These are phyloP conservation scores for Clonostachys solani DNA, from an alignment of 2,329 filamentous ascomycete genomes.

Conservation along the genomic window DNA sequence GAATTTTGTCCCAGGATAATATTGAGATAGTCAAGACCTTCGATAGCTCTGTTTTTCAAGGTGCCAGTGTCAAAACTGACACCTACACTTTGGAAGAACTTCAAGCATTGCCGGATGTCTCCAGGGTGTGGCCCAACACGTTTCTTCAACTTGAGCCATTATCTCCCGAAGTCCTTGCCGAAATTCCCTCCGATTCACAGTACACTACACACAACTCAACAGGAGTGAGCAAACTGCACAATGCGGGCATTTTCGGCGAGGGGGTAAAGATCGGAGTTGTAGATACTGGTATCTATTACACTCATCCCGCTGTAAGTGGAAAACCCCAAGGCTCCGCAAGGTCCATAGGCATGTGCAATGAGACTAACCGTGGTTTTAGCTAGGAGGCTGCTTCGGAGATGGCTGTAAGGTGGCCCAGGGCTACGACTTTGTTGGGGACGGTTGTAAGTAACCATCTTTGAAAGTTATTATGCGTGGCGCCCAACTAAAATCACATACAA, in stretches of 20 bases:
- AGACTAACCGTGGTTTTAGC: conserved; percentile 31
- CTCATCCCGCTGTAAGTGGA: conserved; percentile 7
- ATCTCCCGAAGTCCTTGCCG: background rate
- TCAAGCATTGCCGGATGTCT: conserved; percentile 8
- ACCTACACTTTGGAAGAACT: conserved; percentile 9
- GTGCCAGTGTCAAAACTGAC: conserved; percentile 10
- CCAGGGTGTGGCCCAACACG: conserved; percentile 12
- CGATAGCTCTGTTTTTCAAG: conserved; percentile 9
- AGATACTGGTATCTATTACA: conserved; percentile 16
- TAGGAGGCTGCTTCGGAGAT: conserved; percentile 14
- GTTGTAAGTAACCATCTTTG: conserved; percentile 1
- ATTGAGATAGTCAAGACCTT: background rate
- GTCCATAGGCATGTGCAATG: background rate
- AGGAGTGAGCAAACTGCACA: conserved; percentile 14
- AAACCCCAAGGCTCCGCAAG: background rate
- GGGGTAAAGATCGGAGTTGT: conserved; percentile 16
- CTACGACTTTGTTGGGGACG: conserved; percentile 14
- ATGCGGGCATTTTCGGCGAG: conserved; percentile 11
- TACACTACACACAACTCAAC: conserved; percentile 15
- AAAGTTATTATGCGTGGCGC: no score
- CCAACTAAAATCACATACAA: no score
- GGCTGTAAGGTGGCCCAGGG: conserved; percentile 16
- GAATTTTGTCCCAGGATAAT: background rate
- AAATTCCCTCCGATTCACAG: conserved; percentile 2
- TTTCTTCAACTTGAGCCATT: conserved; percentile 1